phyloP scores from a whole-genome alignment of 2,329 filamentous ascomycete genomes.

The Sporothrix mexicana region DNA sequence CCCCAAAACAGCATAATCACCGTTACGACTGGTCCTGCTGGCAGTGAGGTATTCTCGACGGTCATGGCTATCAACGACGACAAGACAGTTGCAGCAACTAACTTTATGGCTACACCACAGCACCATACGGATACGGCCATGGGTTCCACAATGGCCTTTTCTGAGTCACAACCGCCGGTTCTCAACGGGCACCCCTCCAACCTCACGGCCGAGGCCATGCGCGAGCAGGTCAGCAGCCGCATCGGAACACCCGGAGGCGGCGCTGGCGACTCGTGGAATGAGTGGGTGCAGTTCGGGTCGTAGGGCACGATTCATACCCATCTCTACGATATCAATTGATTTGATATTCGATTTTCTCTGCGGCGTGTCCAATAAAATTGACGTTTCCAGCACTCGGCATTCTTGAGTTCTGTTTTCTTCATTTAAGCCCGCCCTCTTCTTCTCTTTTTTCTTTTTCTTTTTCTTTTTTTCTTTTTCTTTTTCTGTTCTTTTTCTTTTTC shows the following conservation, averaged over 20 bases:
- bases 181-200: neutral
- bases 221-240: constrained; percentile 1
- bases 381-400: neutral
- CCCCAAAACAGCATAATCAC: neutral
- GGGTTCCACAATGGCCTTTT: neutral
- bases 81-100: neutral
- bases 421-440: neutral
- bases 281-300: constrained; percentile 6
- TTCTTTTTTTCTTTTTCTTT: neutral
- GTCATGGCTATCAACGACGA: neutral
- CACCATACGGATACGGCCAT: too few species aligned
- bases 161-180: neutral
- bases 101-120: neutral
- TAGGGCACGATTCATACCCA: neutral
- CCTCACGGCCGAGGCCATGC: neutral
- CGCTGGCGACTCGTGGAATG: neutral
- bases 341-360: neutral
- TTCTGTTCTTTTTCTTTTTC: neutral
- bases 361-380: neutral
- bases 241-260: constrained; percentile 18
- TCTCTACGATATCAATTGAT: neutral
- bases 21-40: neutral
- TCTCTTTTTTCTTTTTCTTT: neutral
- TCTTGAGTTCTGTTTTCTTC: neutral
- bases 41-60: neutral